Conservation (phyloP, 2,329 filamentous ascomycete species). For the Neonectria coccinea region DNA sequence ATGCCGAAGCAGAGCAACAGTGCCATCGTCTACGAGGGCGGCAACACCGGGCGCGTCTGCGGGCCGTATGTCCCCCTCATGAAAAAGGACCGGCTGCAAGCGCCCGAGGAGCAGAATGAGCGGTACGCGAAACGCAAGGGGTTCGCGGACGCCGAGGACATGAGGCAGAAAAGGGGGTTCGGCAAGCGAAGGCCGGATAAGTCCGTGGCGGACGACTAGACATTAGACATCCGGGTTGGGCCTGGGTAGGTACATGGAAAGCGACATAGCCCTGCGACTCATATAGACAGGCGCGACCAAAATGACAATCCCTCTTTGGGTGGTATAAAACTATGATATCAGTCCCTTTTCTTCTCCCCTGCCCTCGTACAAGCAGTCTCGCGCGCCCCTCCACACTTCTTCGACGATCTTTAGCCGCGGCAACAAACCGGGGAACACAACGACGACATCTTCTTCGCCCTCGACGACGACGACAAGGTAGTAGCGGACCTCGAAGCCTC, state of each 20-base stretch:
- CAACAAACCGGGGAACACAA: slow-evolving; percentile 90
- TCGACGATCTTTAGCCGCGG: slow-evolving; percentile 82
- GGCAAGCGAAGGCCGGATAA: slow-evolving; percentile 48
- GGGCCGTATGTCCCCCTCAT: slow-evolving; percentile 69
- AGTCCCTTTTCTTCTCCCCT: slow-evolving; percentile 49
- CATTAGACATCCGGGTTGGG: slow-evolving; percentile 12
- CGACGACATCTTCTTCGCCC: slow-evolving; percentile 86
- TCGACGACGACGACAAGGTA: slow-evolving; percentile 92
- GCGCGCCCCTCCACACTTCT: slow-evolving; percentile 88
- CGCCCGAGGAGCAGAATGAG: slow-evolving; percentile 69
- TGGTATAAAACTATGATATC: slow-evolving; percentile 26
- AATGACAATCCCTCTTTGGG: slow-evolving; percentile 16
- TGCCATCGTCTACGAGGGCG: slow-evolving; percentile 65
- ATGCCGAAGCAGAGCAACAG: slow-evolving; percentile 41
- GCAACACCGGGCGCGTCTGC: slow-evolving; percentile 60
- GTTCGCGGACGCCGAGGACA: slow-evolving; percentile 63
- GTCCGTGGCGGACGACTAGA: slow-evolving; percentile 40
- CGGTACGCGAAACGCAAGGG: slow-evolving; percentile 72
- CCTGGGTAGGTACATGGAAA: slow-evolving; percentile 14
- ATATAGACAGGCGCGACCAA: slow-evolving; percentile 16
- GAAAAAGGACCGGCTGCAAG: slow-evolving; percentile 61
- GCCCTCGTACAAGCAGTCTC: slow-evolving; percentile 80
- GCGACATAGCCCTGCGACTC: slow-evolving; percentile 12
- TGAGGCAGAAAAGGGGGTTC: slow-evolving; percentile 52
- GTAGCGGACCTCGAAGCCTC: slow-evolving; percentile 89